Evolutionary conservation across 208 protist species (phyloP), one percentile per base, ranked within the genome.

Genomic region (Zelonia costaricensis): DNA sequence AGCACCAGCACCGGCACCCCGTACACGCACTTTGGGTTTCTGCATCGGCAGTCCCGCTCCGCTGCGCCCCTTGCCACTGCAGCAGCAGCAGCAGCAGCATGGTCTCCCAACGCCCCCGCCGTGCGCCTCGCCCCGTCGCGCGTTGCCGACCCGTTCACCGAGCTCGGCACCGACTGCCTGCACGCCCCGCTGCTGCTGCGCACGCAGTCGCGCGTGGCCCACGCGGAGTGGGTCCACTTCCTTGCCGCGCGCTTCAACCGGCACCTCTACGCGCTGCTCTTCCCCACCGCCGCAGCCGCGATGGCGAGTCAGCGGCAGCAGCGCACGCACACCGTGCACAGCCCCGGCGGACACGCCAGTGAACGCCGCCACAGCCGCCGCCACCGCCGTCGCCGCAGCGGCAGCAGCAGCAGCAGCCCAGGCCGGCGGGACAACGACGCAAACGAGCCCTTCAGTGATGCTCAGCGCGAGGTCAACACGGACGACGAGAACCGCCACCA

Each of bases 151-250:
- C 31, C 20, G 38, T 16, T 13, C 33, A 45, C 12, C 0, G 43
- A 16, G 9, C 36, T 27, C 8, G 23, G 31, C 10, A n/a, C 30
- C 13, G 16, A 44, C 42, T 48, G 6, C 6, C 46, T 38, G 40
- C 60, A 71, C 28, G 72, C 80, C 10, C 75, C 71, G 16, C 54
- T 86, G 54, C 38, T 86, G 12, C 71, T 86, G 52, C 74, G 80
- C 39, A 74, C 75, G 20, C 36, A 54, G 18, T 74, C 65, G 20
- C 40, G 46, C 45, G 58, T 76, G 40, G 64, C 59, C n/a, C 72
- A 75, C 30, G 58, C 42, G 48, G 68, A 74, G 63, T 86, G 80
- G 80, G 71, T 65, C n/a, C 74, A 82, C 57, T 77, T 63, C 56
- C 52, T 82, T 31, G 71, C 76, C 36, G 62, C 69, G 51, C 59